These are phyloP conservation scores for Cyberlindnera xishuangbannaensis DNA, from an alignment of 805 yeast species.

Conservation along the genomic window DNA sequence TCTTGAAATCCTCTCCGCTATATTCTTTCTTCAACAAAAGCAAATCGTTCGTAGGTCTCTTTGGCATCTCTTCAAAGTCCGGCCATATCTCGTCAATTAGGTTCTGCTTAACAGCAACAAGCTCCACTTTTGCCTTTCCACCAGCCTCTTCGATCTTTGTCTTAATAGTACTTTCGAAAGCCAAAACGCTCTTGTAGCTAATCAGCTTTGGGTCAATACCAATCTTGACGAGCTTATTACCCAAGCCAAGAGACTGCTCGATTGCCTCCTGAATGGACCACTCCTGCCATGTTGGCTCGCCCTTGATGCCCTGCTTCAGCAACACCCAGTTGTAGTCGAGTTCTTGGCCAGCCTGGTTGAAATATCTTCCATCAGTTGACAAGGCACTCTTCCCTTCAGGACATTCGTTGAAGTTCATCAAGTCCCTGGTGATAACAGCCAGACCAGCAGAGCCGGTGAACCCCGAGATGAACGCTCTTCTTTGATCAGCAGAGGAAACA, in stretches of 20 bases:
- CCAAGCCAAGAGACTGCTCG: conserved; percentile 36
- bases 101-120: conserved; percentile 53
- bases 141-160: conserved; percentile 23
- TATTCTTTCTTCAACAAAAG: conserved; percentile 44
- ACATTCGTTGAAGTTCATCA: conserved; percentile 34
- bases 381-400: conserved; percentile 67
- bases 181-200: conserved; percentile 34
- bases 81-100: conserved; percentile 75
- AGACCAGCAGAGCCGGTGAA: conserved; percentile 93
- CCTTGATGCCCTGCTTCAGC: conserved; percentile 73
- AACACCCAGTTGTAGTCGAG: conserved; percentile 74
- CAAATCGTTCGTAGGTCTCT: conserved; percentile 45
- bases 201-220: conserved; percentile 83
- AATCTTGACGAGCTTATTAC: conserved; percentile 40
- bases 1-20: conserved; percentile 58
- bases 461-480: conserved; percentile 78
- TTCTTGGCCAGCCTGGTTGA: conserved; percentile 82
- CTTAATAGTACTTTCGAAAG: conserved; percentile 27
- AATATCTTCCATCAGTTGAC: conserved; percentile 93
- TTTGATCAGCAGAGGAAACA: conserved; percentile 72
- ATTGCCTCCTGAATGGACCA: conserved; percentile 60
- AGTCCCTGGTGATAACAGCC: conserved; percentile 66
- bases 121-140: conserved; percentile 33
- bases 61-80: conserved; percentile 58
- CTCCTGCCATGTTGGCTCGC: conserved; percentile 71